These are phyloP conservation scores for Fusarium sp. DNA, from an alignment of 2,329 filamentous ascomycete genomes.

Conservation along the genomic window DNA sequence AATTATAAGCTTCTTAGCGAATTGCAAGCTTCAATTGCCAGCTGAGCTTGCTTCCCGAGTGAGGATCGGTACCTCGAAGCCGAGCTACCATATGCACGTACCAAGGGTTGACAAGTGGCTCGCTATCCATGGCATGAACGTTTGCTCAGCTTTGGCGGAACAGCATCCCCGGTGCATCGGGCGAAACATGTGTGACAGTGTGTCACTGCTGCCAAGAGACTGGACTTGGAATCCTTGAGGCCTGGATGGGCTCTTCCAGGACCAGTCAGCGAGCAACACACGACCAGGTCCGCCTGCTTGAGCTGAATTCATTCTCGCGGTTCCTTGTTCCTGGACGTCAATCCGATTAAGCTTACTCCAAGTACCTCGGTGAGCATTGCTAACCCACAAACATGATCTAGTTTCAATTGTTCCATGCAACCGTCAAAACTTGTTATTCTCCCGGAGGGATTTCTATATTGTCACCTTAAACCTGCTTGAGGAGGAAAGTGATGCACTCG, in stretches of 20 bases:
- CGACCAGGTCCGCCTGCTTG: conserved; percentile 37
- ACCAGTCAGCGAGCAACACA: conserved; percentile 46
- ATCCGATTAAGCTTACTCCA: conserved; percentile 11
- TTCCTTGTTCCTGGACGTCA: conserved; percentile 37
- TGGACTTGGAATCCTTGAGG: conserved; percentile 14
- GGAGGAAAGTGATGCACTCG: conserved; percentile 1
- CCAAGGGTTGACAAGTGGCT: conserved; percentile 14
- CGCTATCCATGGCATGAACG: conserved; percentile 23
- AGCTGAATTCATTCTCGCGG: conserved; percentile 29
- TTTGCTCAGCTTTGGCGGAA: conserved; percentile 25
- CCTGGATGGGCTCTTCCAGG: conserved; percentile 10
- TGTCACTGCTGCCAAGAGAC: conserved; percentile 38
- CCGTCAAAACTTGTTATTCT: conserved; percentile 20
- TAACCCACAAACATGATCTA: conserved; percentile 6
- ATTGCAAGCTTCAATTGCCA: conserved; percentile 6
- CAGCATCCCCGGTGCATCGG: conserved; percentile 27
- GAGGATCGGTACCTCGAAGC: conserved; percentile 6
- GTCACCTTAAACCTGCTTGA: conserved; percentile 25
- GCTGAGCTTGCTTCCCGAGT: conserved; percentile 12
- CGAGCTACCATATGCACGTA: conserved; percentile 19
- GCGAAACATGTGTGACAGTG: conserved; percentile 32
- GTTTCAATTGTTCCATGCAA: conserved; percentile 9
- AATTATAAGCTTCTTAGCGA: conserved; percentile 4
- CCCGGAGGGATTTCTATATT: conserved; percentile 19
- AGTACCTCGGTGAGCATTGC: conserved; percentile 7